phyloP scores from a whole-genome alignment of 331 rosid species.

The Pyrus hybrid region DNA sequence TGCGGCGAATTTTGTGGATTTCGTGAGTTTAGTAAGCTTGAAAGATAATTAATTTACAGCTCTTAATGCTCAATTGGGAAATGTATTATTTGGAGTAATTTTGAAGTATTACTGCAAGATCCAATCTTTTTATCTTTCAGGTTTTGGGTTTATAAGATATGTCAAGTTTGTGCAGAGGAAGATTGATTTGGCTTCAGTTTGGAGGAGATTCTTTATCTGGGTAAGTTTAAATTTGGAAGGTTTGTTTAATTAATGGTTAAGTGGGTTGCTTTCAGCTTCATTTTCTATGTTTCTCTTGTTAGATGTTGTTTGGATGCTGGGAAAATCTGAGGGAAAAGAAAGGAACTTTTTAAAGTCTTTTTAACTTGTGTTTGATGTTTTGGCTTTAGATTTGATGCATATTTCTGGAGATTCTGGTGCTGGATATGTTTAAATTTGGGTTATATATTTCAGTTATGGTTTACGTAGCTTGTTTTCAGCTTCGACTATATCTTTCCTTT shows the following conservation, averaged over 20 bases:
- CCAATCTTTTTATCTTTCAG: neutral
- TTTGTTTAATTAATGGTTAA: neutral
- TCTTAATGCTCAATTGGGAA: conserved; percentile 8
- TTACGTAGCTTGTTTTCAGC: neutral
- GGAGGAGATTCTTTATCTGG: conserved; percentile 17
- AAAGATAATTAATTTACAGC: conserved; percentile 22
- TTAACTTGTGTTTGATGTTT: neutral
- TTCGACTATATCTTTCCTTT: too few relatives aligned
- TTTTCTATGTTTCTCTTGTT: neutral
- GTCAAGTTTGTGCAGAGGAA: neutral
- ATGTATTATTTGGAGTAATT: neutral
- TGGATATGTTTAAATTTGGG: conserved; percentile 17
- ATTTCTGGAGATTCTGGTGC: conserved; percentile 1
- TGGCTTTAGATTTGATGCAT: neutral
- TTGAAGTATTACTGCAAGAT: neutral
- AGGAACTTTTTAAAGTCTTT: neutral
- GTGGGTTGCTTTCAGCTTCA: neutral
- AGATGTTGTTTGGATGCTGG: conserved; percentile 13
- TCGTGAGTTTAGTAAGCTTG: conserved; percentile 9
- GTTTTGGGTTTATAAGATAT: neutral
- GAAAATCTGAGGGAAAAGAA: neutral
- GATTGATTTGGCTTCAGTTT: conserved; percentile 17
- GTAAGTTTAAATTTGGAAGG: conserved; percentile 9
- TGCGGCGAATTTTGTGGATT: neutral
- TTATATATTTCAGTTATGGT: neutral